These are phyloP conservation scores for Pseudocercospora musae DNA, from an alignment of 2,329 filamentous ascomycete genomes.

Conservation along the genomic window DNA sequence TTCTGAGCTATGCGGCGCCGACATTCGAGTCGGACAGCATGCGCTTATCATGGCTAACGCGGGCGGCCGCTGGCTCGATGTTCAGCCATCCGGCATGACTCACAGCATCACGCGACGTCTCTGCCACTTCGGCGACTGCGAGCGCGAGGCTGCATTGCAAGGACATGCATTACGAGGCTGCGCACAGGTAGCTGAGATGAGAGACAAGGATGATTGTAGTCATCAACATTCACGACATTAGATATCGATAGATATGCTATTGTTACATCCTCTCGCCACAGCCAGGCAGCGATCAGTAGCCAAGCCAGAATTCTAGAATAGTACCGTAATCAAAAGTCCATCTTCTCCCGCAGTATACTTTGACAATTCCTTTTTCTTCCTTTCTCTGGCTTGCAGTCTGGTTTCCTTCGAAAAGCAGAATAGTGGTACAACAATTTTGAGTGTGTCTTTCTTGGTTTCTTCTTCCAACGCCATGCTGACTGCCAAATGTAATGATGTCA, in stretches of 20 bases:
- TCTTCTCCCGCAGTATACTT: background rate
- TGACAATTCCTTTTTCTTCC: conserved; percentile 1
- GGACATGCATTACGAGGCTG: background rate
- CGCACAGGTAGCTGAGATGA: background rate
- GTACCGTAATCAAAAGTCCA: background rate
- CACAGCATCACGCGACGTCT: background rate
- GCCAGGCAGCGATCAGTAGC: conserved; percentile 8
- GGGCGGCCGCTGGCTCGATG: background rate
- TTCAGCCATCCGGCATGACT: background rate
- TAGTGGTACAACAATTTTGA: conserved; percentile 10
- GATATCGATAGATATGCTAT: background rate
- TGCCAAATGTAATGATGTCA: conserved; percentile 2
- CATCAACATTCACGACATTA: background rate
- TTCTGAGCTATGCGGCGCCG: background rate
- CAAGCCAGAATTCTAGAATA: conserved; percentile 1
- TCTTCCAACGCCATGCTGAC: conserved; percentile 16
- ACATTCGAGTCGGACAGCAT: background rate
- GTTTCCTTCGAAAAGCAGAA: background rate
- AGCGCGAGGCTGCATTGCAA: background rate
- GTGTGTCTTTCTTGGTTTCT: background rate
- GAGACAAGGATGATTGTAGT: background rate
- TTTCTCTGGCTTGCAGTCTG: background rate
- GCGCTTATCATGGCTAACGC: background rate
- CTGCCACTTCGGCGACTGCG: background rate
- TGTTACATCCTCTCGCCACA: conserved; percentile 1